Percentiles rank a stretch among this genome's conserved stretches.
Evolutionary conservation across 2,329 filamentous ascomycete species (phyloP).

Genomic region (Colletotrichum somersetense): DNA sequence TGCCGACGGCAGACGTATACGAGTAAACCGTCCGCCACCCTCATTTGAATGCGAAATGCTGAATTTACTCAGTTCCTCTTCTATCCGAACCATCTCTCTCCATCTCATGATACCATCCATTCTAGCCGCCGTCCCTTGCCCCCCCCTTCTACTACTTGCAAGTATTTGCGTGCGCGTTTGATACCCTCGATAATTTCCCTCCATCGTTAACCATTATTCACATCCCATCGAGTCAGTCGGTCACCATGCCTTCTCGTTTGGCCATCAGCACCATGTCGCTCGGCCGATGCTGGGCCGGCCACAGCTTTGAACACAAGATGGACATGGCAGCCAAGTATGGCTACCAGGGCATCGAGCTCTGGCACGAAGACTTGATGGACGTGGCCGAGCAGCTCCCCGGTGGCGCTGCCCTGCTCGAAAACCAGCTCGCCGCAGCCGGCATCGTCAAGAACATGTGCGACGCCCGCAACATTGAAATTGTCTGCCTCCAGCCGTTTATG

Average conservation of each 20-base stretch:
- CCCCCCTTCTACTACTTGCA: not conserved
- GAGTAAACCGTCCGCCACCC: conserved; percentile 15
- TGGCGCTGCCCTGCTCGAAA: conserved; percentile 52
- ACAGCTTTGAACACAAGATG: conserved; percentile 76
- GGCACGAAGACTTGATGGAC: conserved; percentile 80
- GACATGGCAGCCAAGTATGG: conserved; percentile 74
- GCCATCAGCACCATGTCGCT: conserved; percentile 84
- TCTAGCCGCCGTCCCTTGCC: not conserved
- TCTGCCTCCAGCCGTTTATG: conserved; percentile 82
- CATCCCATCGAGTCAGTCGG: conserved; percentile 37
- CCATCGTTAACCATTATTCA: conserved; percentile 26
- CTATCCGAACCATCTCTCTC: not conserved
- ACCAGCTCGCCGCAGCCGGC: conserved; percentile 69
- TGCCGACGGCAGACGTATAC: conserved; percentile 33
- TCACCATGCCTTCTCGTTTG: conserved; percentile 66
- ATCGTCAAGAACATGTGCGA: conserved; percentile 70
- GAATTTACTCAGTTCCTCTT: not conserved
- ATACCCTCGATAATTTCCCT: conserved; percentile 12
- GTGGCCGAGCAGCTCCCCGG: conserved; percentile 63
- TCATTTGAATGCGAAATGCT: not conserved
- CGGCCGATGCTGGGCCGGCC: conserved; percentile 76
- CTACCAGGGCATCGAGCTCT: conserved; percentile 79
- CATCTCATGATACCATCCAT: not conserved
- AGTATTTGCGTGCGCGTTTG: conserved; percentile 2
- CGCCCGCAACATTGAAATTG: conserved; percentile 66